Percentiles rank a stretch among this genome's conserved stretches.
phyloP scores from a whole-genome alignment of 1,284 basidiomycete genomes.

The Cerioporus squamosus region DNA sequence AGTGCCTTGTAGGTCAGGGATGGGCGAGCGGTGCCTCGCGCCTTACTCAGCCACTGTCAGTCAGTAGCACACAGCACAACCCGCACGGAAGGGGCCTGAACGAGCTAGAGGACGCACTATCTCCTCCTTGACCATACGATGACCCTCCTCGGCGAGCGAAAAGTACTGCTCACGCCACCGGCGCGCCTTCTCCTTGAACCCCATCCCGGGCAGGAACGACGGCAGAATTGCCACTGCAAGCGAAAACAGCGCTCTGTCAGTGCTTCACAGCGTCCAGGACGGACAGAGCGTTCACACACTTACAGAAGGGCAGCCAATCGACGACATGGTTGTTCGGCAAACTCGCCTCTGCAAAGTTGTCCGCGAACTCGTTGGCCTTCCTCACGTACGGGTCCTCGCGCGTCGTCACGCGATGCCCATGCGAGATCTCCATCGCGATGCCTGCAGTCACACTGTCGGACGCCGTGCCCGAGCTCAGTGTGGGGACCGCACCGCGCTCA shows the following conservation, averaged over 20 bases:
- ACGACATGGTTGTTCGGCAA: slow-evolving; percentile 31
- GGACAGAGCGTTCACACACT: neutral
- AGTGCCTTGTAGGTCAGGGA: slow-evolving; percentile 41
- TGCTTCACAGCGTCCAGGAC: neutral
- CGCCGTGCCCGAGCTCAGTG: too few species aligned
- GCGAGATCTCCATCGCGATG: slow-evolving; percentile 18
- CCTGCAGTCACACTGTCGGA: slow-evolving; percentile 11
- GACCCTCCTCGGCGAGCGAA: slow-evolving; percentile 11
- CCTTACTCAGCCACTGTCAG: slow-evolving; percentile 53
- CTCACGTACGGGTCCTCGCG: slow-evolving; percentile 27
- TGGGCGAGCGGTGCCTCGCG: slow-evolving; percentile 20
- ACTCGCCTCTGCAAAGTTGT: slow-evolving; percentile 26
- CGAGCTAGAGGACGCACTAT: slow-evolving; percentile 4
- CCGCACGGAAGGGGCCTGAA: neutral
- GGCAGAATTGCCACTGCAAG: slow-evolving; percentile 23
- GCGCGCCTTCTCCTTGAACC: slow-evolving; percentile 24
- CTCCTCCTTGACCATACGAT: slow-evolving; percentile 14
- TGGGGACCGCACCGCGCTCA: too few species aligned
- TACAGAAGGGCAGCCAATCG: slow-evolving; percentile 36
- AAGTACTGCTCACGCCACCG: slow-evolving; percentile 14
- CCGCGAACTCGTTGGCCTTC: slow-evolving; percentile 23
- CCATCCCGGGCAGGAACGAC: slow-evolving; percentile 27
- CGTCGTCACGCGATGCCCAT: slow-evolving; percentile 17
- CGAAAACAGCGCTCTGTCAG: too few species aligned
- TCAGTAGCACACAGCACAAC: slow-evolving; percentile 26